Base-by-base conservation (phyloP, 2,329 filamentous ascomycete species). In the Colletotrichum sp. region DNA sequence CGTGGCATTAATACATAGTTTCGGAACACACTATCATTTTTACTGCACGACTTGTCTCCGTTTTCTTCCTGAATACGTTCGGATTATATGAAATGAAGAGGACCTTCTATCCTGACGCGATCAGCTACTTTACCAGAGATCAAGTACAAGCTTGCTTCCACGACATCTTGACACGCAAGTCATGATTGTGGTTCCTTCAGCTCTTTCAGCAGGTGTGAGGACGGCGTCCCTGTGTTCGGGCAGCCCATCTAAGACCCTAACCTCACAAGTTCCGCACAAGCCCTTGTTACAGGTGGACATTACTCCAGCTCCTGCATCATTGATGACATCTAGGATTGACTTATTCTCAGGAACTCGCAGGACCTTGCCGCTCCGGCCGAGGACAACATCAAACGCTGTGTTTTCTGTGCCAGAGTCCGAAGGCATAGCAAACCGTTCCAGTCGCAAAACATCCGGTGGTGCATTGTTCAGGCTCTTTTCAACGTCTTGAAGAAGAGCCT, bases 31-130 rank as follows among this genome's bases (percentile, higher is more conserved):
- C 4, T 52, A 21, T 52, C 10, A 7, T 0, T 1, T 1, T 24
- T 24, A 21, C n/a, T 13, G 0, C 1, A 52, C 43, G 4, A 3
- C 0, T 1, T 13, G 9, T 7, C n/a, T 52, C 12, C 10, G 3
- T 0, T 21, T 13, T 52, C 10, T 21, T 13, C n/a, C 9, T 52
- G 16, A 13, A 52, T 4, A 52, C 1, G 0, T 7, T 7, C 10
- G 10, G 6, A 2, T 52, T 13, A 7, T 7, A 4, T 7, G n/a
- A 7, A 21, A 52, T 7, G 6, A 48, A 4, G n/a, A 52, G 12
- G 6, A 21, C 43, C n/a, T 21, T 3, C 0, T 52, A 13, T 21
- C 10, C 43, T 52, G 2, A 52, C 0, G n/a, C 10, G n/a, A 24
- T 4, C 18, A 59, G 16, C 55, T 3, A 10, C 24, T 9, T 18